phyloP scores from a whole-genome alignment of 352 stramenopile genomes.

The Globisporangium orthogonon region DNA sequence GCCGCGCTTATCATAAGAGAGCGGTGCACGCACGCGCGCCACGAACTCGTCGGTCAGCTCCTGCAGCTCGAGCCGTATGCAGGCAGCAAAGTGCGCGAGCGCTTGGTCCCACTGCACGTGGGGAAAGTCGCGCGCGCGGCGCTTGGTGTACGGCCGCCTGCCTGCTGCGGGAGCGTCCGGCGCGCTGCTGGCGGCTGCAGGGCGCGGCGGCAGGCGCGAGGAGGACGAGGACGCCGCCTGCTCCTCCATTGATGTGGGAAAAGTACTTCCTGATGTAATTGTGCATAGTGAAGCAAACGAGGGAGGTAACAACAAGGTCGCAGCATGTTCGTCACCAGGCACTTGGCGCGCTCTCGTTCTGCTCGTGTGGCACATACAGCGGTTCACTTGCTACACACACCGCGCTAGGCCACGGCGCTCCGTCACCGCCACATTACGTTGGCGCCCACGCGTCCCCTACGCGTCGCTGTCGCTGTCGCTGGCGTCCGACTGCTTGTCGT shows the following conservation, averaged over 20 bases:
- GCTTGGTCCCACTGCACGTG: constrained; percentile 25
- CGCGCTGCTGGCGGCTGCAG: not conserved
- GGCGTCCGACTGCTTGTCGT: not conserved
- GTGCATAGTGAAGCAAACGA: not conserved
- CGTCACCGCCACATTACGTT: not conserved
- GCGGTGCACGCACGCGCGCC: constrained; percentile 10
- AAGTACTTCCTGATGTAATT: too few relatives aligned
- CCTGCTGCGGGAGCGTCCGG: not conserved
- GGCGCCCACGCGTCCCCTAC: not conserved
- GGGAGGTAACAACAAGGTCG: not conserved
- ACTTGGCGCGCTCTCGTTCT: not conserved
- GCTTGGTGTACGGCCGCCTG: constrained; percentile 18
- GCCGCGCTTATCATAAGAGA: too few relatives aligned
- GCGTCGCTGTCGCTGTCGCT: not conserved
- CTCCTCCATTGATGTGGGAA: too few relatives aligned
- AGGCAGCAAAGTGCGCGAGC: constrained; percentile 32
- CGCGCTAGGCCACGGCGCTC: too few relatives aligned
- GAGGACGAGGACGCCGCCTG: not conserved
- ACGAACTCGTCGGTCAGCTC: constrained; percentile 34
- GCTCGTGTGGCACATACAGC: too few relatives aligned
- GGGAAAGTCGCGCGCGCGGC: constrained; percentile 4
- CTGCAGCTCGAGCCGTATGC: constrained; percentile 28
- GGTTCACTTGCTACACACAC: too few relatives aligned
- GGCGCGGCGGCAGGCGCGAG: not conserved
- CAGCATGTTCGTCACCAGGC: too few relatives aligned